Conservation (phyloP, 306 rosid species). For the Calophaca sinica region DNA sequence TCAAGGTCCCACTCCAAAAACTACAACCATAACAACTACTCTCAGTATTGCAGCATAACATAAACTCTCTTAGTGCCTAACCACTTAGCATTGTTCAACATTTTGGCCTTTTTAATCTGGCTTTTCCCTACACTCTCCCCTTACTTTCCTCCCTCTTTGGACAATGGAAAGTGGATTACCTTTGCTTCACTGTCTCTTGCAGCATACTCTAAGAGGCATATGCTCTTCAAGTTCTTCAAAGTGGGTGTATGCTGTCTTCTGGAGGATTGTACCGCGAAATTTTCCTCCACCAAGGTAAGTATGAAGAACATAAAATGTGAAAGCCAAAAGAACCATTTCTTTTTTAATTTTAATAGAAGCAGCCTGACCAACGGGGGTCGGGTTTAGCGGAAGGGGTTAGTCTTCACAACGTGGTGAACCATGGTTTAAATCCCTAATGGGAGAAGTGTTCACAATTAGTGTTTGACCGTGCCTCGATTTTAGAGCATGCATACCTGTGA, state of each 20-base stretch:
- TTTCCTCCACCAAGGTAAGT: constrained; percentile 90
- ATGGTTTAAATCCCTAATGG: too few relatives aligned
- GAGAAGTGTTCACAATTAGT: too few relatives aligned
- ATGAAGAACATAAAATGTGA: not conserved
- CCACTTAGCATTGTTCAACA: constrained; percentile 36
- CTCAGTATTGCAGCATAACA: constrained; percentile 50
- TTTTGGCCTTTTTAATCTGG: constrained; percentile 45
- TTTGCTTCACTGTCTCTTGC: constrained; percentile 78
- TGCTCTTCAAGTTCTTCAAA: constrained; percentile 75
- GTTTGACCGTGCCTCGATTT: too few relatives aligned
- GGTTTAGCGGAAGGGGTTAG: too few relatives aligned
- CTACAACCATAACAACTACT: constrained; percentile 47
- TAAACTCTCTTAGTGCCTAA: constrained; percentile 44
- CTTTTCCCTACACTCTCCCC: constrained; percentile 21
- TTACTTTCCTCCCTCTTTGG: constrained; percentile 23
- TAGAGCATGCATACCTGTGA: too few relatives aligned
- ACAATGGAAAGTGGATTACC: constrained; percentile 81
- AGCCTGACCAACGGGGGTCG: not conserved
- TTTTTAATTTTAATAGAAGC: not conserved
- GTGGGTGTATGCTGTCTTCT: constrained; percentile 90
- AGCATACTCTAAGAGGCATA: constrained; percentile 70
- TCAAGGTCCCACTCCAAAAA: constrained; percentile 58
- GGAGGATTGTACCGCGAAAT: constrained; percentile 86
- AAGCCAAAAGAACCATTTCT: not conserved
- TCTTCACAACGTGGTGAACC: too few relatives aligned